A percentile compares a stretch with the other conserved stretches of the same genome.
Conservation (phyloP, 441 rosid species). For the Erodium texanum region DNA sequence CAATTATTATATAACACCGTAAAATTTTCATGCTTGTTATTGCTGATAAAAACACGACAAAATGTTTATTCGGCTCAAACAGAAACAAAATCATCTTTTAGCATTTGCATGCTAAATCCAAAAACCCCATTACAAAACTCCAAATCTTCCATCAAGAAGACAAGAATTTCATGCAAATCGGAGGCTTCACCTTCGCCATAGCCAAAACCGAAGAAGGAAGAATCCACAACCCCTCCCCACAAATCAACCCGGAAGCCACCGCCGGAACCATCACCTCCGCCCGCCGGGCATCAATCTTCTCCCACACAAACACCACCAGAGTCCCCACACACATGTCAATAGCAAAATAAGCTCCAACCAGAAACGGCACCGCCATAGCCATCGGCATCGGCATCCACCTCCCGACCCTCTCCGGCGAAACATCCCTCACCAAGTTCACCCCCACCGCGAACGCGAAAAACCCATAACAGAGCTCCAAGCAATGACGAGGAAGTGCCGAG, state of each 20-base stretch:
- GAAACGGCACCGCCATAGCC: slow-evolving; percentile 97
- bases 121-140: not conserved
- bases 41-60: too few relatives aligned
- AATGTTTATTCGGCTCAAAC: too few relatives aligned
- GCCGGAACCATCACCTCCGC: slow-evolving; percentile 72
- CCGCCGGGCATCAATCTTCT: slow-evolving; percentile 39
- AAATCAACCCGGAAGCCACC: slow-evolving; percentile 80
- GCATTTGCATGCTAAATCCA: not conserved
- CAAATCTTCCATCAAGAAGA: slow-evolving; percentile 13
- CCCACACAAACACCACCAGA: slow-evolving; percentile 58
- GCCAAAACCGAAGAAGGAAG: slow-evolving; percentile 78
- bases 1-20: too few relatives aligned
- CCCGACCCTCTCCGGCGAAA: slow-evolving; percentile 34
- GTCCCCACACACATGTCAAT: slow-evolving; percentile 89
- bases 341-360: slow-evolving; percentile 79
- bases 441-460: slow-evolving; percentile 61
- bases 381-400: slow-evolving; percentile 83
- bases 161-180: slow-evolving; percentile 71
- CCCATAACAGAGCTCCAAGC: slow-evolving; percentile 70
- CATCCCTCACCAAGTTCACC: slow-evolving; percentile 52
- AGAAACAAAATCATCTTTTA: too few relatives aligned
- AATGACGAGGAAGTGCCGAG: slow-evolving; percentile 75
- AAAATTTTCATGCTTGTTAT: too few relatives aligned
- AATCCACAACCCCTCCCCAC: slow-evolving; percentile 94
- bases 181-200: slow-evolving; percentile 54